phyloP scores from a whole-genome alignment of 73 alveolate species.

The Paramecium sonneborni region DNA sequence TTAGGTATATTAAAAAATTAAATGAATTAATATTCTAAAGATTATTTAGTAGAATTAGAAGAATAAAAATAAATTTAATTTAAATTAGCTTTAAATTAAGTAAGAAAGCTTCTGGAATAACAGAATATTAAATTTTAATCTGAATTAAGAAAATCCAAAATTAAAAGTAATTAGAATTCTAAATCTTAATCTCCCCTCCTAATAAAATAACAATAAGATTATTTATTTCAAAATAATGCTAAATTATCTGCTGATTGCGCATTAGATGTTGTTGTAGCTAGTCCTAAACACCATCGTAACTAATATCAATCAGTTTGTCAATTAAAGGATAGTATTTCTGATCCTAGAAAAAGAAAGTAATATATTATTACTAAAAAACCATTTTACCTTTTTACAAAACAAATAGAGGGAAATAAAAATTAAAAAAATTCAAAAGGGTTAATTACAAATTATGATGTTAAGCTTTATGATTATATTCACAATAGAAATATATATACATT shows the following conservation, averaged over 20 bases:
- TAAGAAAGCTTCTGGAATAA: not conserved
- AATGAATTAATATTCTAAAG: not conserved
- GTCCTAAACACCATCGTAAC: not conserved
- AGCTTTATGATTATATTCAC: constrained; percentile 3
- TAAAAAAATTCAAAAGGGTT: not conserved
- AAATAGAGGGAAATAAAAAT: not conserved
- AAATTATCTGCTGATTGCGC: not conserved
- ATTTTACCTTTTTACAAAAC: not conserved
- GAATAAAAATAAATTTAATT: not conserved
- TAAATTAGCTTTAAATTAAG: constrained; percentile 7
- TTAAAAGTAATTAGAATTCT: not conserved
- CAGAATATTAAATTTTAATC: constrained; percentile 16
- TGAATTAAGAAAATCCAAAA: not conserved
- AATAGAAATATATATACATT: not conserved
- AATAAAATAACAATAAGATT: not conserved
- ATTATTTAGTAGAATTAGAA: not conserved
- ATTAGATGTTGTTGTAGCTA: not conserved
- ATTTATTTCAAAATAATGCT: not conserved
- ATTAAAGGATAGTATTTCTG: not conserved
- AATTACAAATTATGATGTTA: not conserved
- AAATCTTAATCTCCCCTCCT: not conserved
- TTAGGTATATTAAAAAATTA: not conserved
- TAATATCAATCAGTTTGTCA: not conserved
- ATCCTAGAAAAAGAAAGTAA: not conserved
- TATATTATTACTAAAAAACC: not conserved